Base-by-base conservation (phyloP, 2,329 filamentous ascomycete species). In the Aspergillus quadricinctus region DNA sequence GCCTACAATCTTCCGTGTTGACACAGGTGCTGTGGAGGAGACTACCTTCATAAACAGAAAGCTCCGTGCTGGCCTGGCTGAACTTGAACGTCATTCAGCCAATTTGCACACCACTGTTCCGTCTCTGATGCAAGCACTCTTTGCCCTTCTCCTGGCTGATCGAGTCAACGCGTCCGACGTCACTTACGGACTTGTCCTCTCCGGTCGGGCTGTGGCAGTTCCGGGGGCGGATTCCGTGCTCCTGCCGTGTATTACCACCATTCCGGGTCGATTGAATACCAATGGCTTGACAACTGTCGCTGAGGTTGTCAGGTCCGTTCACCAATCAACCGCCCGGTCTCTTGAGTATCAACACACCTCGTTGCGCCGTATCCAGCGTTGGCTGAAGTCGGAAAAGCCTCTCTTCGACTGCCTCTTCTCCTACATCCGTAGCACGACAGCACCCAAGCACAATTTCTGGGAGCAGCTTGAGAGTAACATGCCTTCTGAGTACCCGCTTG, bases 361-460 rank as follows among this genome's bases (percentile, higher is more conserved):
- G 6, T 54, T 73, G 48, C 60, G 72, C 27, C 65, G 69, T 23
- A 72, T 75, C 19, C 71, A 74, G 28, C 66, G 67, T 23, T 75
- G 72, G 71, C 19, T 71, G 3, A 65, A 64, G 19, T 69, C 66
- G 6, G 64, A 71, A 21, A 56, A 52, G 1, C 67, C 71, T 14
- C 59, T 74, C 1, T 74, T 74, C 50, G 70, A 74, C 50, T 66
- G 64, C 25, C 63, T 75, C 1, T 71, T 74, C 59, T 73, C 72
- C 0, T 74, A 64, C 49, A 65, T 68, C 7, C 64, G 63, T 31
- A 57, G 56, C 17, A 57, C 56, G 3, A 41, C 62, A 28, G 41
- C 54, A 7, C 41, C 48, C 3, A 52, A 43, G 7, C 57, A 66
- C 7, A 54, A 54, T 28, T 43, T 72, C 2, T 73, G 70, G 71